Evolutionary conservation across 1,139 yeast genomes (phyloP), one percentile per base, ranked within the genome.

Genomic region (Candida pseudoviswanathii): DNA sequence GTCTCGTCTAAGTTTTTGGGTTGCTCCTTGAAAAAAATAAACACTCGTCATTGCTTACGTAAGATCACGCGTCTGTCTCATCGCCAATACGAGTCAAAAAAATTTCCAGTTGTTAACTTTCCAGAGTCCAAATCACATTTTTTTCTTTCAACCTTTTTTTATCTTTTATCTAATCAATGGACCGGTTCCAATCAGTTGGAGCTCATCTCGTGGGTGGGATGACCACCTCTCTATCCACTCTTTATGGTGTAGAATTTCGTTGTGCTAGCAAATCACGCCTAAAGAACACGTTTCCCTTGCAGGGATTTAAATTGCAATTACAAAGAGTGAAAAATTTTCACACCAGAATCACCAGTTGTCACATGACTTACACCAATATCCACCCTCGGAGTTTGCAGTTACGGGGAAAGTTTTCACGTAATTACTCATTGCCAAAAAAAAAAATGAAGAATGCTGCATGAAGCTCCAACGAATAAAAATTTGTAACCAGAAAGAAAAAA

Each of bases 401-500:
- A 37, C 41, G 41, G 27, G 29, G 41, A 10, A 2, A 21, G 5
- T 36, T 36, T 22, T 21, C n/a, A 8, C n/a, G 29, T 37, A 37
- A 37, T 37, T 37, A 37, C 41, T 37, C 41, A 37, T 37, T 37
- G 5, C 8, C 8, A 37, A 25, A 37, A 25, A 37, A 37, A 37
- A 37, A 37, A 36, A 36, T 22, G 10, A 3, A 25, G n/a, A 37
- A 3, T 10, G 41, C 41, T 25, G 41, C 30, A 37, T 25, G 11
- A n/a, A 37, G 11, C 21, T 24, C 26, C 40, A 10, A 7, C 10
- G 11, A 37, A 37, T n/a, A 25, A 37, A 37, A 37, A 37, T 10
- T 10, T 37, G 41, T 24, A 25, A 24, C 41, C 21, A 25, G 26
- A 36, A 36, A 9, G 24, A 36, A 36, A 24, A 36, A 37, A 37